Evolutionary conservation across 2,329 filamentous ascomycete genomes (phyloP).

Genomic region (Neodidymelliopsis sp.): DNA sequence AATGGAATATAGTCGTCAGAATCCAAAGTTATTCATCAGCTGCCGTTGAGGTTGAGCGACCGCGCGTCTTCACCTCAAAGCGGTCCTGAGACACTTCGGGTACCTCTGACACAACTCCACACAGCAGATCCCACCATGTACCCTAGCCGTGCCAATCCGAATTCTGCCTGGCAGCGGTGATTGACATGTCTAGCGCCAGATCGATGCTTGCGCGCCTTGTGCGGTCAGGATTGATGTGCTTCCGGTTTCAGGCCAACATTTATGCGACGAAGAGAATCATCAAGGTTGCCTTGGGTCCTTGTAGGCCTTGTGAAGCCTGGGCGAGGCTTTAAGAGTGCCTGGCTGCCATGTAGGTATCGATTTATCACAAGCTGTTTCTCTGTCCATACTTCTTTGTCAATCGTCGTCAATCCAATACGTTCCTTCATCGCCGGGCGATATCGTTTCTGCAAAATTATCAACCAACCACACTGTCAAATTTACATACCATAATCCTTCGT

Average conservation of each 20-base stretch:
- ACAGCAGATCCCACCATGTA: constrained; percentile 20
- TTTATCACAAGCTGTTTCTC: constrained; percentile 20
- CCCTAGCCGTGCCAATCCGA: constrained; percentile 23
- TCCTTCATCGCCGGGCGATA: constrained; percentile 47
- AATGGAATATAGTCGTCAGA: too few relatives aligned
- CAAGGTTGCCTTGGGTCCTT: constrained; percentile 9
- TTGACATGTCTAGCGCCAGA: constrained; percentile 22
- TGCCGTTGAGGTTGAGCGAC: not conserved
- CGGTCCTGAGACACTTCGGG: constrained; percentile 32
- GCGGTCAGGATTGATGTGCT: constrained; percentile 36
- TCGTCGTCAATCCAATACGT: constrained; percentile 27
- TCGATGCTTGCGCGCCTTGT: constrained; percentile 25
- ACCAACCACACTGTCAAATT: not conserved
- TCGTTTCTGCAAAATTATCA: constrained; percentile 15
- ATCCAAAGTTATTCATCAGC: not conserved
- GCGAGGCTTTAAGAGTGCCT: constrained; percentile 35
- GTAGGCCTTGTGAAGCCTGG: constrained; percentile 22
- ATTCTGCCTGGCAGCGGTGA: constrained; percentile 16
- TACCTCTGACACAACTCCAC: constrained; percentile 33
- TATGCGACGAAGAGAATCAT: constrained; percentile 7
- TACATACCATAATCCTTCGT: constrained; percentile 23
- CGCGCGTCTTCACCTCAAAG: constrained; percentile 23
- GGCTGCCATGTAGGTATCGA: constrained; percentile 24
- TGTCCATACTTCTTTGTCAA: constrained; percentile 23
- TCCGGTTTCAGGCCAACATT: constrained; percentile 45